Evolutionary conservation across 495 filamentous ascomycete genomes (phyloP).

Genomic region (Beverwykella pulmonaria): DNA sequence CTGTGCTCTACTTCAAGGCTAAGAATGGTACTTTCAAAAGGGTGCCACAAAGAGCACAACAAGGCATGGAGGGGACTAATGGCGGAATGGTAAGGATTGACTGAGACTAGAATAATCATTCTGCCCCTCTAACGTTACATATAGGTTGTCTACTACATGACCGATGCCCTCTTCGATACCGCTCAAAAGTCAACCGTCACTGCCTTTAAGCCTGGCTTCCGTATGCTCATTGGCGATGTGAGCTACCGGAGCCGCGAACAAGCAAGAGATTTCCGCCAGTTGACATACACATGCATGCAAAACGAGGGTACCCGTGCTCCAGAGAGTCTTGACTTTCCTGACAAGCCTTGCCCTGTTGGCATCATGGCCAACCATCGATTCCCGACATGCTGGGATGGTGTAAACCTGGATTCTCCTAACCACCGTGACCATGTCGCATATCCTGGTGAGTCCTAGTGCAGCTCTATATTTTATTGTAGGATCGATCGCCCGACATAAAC

Average conservation of each 20-base stretch:
- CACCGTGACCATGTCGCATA: slow-evolving; percentile 35
- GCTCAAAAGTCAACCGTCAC: slow-evolving; percentile 33
- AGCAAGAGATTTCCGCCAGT: slow-evolving; percentile 22
- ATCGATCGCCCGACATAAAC: too few relatives aligned
- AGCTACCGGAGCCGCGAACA: slow-evolving; percentile 19
- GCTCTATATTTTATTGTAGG: too few relatives aligned
- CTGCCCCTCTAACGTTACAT: background rate
- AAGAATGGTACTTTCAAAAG: slow-evolving; percentile 38
- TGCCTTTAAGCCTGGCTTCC: slow-evolving; percentile 39
- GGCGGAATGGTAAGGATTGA: slow-evolving; percentile 34
- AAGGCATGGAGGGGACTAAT: slow-evolving; percentile 27
- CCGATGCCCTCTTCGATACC: slow-evolving; percentile 29
- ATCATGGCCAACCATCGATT: slow-evolving; percentile 39
- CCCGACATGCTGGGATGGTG: slow-evolving; percentile 41
- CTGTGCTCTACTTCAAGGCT: slow-evolving; percentile 37
- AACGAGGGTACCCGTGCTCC: slow-evolving; percentile 32
- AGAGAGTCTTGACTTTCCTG: slow-evolving; percentile 32
- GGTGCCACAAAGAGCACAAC: slow-evolving; percentile 34
- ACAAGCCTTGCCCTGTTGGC: slow-evolving; percentile 37
- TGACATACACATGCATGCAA: slow-evolving; percentile 37
- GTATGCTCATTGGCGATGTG: slow-evolving; percentile 38
- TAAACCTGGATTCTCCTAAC: slow-evolving; percentile 37
- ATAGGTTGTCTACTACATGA: slow-evolving; percentile 36
- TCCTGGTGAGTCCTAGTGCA: too few relatives aligned
- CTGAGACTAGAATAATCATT: background rate